phyloP scores from a whole-genome alignment of 768 basidiomycete genomes.

The Panellus pusillus region DNA sequence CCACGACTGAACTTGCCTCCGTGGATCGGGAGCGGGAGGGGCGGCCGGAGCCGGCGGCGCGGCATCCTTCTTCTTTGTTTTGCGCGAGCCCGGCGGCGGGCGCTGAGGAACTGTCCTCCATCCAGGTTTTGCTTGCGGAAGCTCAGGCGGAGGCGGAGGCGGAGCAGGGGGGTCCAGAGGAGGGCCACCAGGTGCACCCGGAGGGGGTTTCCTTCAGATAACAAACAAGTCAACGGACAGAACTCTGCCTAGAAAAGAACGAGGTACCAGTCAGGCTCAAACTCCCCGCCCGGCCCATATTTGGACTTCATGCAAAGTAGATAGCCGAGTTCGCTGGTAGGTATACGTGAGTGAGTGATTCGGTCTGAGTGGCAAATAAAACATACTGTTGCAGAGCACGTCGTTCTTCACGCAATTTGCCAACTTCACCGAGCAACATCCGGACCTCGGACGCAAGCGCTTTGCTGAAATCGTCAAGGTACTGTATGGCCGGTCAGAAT shows the following conservation, averaged over 20 bases:
- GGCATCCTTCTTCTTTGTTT: constrained; percentile 48
- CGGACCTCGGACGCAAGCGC: constrained; percentile 82
- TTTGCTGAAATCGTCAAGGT: constrained; percentile 86
- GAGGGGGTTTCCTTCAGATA: constrained; percentile 46
- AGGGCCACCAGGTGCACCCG: constrained; percentile 43
- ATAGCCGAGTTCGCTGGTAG: constrained; percentile 68
- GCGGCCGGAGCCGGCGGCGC: constrained; percentile 29
- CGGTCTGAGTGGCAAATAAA: neutral
- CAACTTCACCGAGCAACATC: constrained; percentile 80
- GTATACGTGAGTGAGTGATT: neutral
- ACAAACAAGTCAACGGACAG: neutral
- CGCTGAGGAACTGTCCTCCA: constrained; percentile 54
- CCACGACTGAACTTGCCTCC: constrained; percentile 55
- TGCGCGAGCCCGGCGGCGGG: constrained; percentile 33
- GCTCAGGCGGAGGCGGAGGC: constrained; percentile 39
- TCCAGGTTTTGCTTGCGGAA: constrained; percentile 49
- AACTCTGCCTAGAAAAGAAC: neutral
- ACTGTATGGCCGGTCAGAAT: constrained; percentile 40
- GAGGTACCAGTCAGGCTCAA: constrained; percentile 75
- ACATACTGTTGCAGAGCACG: constrained; percentile 78
- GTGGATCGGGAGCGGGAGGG: constrained; percentile 33
- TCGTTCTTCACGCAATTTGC: constrained; percentile 77
- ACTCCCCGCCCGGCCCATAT: constrained; percentile 84
- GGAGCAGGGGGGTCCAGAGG: constrained; percentile 38
- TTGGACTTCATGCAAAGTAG: constrained; percentile 70